phyloP scores from a whole-genome alignment of 2,329 filamentous ascomycete genomes.

The Colletotrichum sp. region DNA sequence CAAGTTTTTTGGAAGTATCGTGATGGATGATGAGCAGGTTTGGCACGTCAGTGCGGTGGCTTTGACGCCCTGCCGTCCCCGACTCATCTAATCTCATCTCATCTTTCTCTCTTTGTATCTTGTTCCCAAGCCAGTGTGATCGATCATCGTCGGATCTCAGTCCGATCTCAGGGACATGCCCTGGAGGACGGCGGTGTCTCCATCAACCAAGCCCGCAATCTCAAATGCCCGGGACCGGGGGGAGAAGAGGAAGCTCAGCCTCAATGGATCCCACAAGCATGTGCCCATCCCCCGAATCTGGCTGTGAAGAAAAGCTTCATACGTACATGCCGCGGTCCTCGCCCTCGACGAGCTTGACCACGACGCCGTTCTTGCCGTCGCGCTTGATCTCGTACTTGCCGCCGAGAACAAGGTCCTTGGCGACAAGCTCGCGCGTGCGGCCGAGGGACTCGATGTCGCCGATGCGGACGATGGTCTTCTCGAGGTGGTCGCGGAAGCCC shows the following conservation, averaged over 20 bases:
- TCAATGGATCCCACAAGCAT: not conserved
- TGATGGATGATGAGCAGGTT: not conserved
- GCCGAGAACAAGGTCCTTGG: slow-evolving; percentile 89
- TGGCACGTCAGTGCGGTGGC: not conserved
- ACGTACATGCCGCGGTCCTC: slow-evolving; percentile 32
- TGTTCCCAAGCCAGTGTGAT: not conserved
- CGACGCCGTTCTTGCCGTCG: slow-evolving; percentile 41
- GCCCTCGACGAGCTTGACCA: slow-evolving; percentile 48
- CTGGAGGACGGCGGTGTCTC: not conserved
- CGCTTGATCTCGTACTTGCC: slow-evolving; percentile 75
- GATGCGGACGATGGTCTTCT: slow-evolving; percentile 70
- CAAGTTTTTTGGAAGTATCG: not conserved
- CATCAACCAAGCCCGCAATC: not conserved
- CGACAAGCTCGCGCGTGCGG: slow-evolving; percentile 90
- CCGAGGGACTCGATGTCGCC: slow-evolving; percentile 92
- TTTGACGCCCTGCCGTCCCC: not conserved
- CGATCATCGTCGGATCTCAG: not conserved
- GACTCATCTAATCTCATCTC: not conserved
- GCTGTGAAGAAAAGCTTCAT: not conserved
- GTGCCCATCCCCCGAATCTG: not conserved
- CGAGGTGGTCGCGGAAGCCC: slow-evolving; percentile 58
- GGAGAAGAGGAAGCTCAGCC: not conserved
- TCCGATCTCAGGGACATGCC: not conserved
- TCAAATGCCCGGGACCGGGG: not conserved
- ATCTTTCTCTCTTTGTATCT: not conserved